phyloP scores from a whole-genome alignment of 495 filamentous ascomycete genomes.

The Xylaria cubensis region DNA sequence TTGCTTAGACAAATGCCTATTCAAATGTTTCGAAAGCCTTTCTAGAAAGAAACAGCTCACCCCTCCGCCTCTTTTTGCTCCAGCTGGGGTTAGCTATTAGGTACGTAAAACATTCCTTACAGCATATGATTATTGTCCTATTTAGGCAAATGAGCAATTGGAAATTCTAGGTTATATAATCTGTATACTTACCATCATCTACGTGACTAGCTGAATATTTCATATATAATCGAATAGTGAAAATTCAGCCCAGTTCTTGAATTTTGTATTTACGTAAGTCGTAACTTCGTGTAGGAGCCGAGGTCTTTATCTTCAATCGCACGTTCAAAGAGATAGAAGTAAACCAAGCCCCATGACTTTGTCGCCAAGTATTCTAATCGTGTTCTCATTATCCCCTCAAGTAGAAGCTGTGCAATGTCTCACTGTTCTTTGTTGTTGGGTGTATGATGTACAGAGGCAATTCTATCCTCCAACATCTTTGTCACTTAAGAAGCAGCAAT shows the following conservation, averaged over 20 bases:
- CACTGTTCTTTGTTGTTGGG: neutral
- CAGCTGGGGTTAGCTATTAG: neutral
- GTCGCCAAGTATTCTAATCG: neutral
- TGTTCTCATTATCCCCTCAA: neutral
- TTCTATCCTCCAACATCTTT: neutral
- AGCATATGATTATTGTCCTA: neutral
- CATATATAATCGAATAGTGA: neutral
- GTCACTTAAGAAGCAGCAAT: neutral
- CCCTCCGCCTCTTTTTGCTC: neutral
- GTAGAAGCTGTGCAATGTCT: neutral
- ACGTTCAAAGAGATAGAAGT: neutral
- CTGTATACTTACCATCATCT: neutral
- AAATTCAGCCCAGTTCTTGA: neutral
- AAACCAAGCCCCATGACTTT: neutral
- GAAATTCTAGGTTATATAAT: neutral
- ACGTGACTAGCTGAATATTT: neutral
- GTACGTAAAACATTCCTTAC: too few species aligned
- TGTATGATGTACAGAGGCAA: neutral
- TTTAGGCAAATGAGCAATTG: neutral
- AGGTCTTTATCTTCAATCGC: neutral
- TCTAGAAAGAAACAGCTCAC: neutral
- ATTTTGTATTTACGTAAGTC: neutral
- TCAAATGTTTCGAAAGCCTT: too few species aligned
- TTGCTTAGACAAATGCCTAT: neutral
- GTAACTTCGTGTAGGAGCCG: neutral